Evolutionary conservation across 108 stramenopile species (phyloP), one percentile per base, ranked within the genome.

Genomic region (Ochromonas danica): DNA sequence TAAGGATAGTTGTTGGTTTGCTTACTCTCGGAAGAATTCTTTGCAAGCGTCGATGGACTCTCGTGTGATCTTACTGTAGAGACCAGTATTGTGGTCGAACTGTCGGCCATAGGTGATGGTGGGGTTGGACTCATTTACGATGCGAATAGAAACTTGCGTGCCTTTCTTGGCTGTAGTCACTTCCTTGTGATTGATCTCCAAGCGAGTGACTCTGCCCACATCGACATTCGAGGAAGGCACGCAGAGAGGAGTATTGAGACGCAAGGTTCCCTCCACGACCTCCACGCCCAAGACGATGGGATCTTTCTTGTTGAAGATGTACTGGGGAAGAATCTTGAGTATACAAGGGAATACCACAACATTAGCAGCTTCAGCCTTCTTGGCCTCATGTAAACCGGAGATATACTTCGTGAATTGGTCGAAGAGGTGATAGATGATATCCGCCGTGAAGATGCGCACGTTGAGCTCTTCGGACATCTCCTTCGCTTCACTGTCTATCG

Each of bases 391-490:
- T 3, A 94, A 82, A 22, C 91, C 88, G 61, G 92, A 92, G 91
- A 95, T 93, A 82, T 95, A 94, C 31, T 91, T 81, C 2, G 94
- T 93, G 85, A 96, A 96, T 79, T 96, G 96, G 85, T 97, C 96
- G 78, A 97, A 97, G 70, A 99, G 88, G 85, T 99, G 98, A 88
- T 99, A 99, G 82, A 99, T 99, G 81, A 99, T 99, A 79, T 99
- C 98, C 30, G 98, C 98, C 1, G 96, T 96, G 89, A 99, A 97
- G 79, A 99, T 95, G 36, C 91, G 86, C 14, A 99, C 96, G 71
- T 91, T 89, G 79, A 90, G 85, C 61, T 95, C 95, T 42, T 91
- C 89, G 0, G 98, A 96, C 78, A 92, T 87, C 63, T 93, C 93
- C 30, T 93, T 80, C 0, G 98, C 98, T 45, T 96, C 97, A 22